Evolutionary conservation across 495 filamentous ascomycete species (phyloP).

Genomic region (Chlorociboria aeruginascens): DNA sequence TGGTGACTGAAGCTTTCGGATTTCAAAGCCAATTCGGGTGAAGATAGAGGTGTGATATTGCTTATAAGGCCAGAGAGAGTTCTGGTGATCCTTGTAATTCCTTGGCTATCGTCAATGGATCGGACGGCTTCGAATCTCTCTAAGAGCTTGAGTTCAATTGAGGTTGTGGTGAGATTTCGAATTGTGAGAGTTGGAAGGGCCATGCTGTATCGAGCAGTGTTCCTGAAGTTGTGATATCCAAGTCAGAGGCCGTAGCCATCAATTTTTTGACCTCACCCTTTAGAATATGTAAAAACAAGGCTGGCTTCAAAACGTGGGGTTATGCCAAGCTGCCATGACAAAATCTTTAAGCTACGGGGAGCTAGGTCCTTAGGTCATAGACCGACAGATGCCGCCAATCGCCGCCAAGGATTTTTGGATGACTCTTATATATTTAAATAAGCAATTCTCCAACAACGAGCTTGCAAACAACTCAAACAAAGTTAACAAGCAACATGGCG

Average conservation of each 20-base stretch:
- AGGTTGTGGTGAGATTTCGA: slow-evolving; percentile 73
- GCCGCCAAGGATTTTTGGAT: no score
- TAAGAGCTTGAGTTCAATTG: slow-evolving; percentile 59
- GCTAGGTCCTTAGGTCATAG: no score
- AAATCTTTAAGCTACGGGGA: no score
- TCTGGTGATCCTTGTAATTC: slow-evolving; percentile 18
- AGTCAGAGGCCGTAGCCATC: no score
- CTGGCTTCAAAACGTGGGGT: no score
- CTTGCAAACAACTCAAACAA: not conserved
- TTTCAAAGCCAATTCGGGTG: slow-evolving; percentile 32
- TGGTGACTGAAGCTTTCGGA: slow-evolving; percentile 42
- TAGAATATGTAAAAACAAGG: no score
- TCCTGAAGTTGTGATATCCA: no score
- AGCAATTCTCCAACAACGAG: no score
- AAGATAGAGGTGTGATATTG: slow-evolving; percentile 25
- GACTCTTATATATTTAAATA: not conserved
- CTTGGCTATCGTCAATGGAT: slow-evolving; percentile 10
- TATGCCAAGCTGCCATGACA: no score
- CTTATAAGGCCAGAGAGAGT: slow-evolving; percentile 39
- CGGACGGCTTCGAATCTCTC: slow-evolving; percentile 55
- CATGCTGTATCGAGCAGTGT: slow-evolving; percentile 1
- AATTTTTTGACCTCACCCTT: no score
- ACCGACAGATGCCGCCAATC: no score
- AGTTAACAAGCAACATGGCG: slow-evolving; percentile 27
- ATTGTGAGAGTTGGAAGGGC: slow-evolving; percentile 45